These are phyloP conservation scores for Ustilago tritici DNA, from an alignment of 1,284 basidiomycete genomes.

Conservation along the genomic window DNA sequence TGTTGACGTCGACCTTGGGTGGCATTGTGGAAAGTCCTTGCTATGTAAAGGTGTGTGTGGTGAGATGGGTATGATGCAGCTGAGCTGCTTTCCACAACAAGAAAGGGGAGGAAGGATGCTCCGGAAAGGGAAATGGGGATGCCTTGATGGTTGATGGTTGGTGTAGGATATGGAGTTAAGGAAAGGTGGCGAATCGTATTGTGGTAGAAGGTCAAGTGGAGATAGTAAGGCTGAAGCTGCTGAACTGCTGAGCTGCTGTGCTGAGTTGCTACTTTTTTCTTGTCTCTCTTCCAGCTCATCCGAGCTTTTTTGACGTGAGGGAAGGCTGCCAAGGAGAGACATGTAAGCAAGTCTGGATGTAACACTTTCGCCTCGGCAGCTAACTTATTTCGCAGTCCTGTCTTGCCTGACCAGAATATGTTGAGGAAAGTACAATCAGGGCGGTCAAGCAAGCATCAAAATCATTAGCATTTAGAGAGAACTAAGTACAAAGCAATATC, in stretches of 20 bases:
- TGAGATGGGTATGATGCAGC: conserved; percentile 19
- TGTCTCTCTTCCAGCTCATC: conserved; percentile 8
- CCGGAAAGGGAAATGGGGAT: conserved; percentile 4
- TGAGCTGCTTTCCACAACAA: conserved; percentile 10
- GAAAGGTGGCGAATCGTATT: not conserved
- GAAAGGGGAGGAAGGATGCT: not conserved
- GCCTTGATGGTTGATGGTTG: not conserved
- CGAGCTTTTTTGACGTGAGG: not conserved
- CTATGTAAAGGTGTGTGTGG: not conserved
- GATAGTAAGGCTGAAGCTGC: not conserved
- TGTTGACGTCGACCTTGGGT: conserved; percentile 73
- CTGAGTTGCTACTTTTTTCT: conserved; percentile 1
- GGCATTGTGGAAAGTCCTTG: conserved; percentile 69
- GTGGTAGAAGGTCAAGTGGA: not conserved
- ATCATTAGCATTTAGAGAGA: too few relatives aligned
- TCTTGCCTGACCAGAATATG: too few relatives aligned
- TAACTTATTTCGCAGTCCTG: too few relatives aligned
- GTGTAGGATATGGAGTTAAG: not conserved
- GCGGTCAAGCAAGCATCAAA: too few relatives aligned
- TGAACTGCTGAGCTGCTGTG: not conserved
- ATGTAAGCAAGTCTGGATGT: too few relatives aligned
- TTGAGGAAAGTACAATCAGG: too few relatives aligned
- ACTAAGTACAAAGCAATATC: too few relatives aligned
- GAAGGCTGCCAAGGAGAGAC: not conserved
- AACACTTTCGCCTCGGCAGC: too few relatives aligned